Percentiles rank a stretch among this genome's conserved stretches.
These are phyloP conservation scores for Psidium guajava DNA, from an alignment of 345 rosid genomes.

Conservation along the genomic window DNA sequence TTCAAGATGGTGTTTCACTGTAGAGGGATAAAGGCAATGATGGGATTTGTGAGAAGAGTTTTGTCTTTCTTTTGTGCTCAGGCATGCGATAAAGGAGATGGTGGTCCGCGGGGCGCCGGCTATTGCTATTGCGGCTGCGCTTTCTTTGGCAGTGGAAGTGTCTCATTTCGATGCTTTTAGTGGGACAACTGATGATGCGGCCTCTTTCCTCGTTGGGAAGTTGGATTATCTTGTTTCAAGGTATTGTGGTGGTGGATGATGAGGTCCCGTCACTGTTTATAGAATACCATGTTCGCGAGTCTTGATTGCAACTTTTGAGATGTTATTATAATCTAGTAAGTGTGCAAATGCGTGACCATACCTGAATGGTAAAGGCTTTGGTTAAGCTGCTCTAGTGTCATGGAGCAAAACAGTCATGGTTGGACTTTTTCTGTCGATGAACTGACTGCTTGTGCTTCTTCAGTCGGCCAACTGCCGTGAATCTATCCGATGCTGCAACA, in stretches of 20 bases:
- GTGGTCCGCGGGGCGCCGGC: constrained; percentile 99
- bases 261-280: neutral
- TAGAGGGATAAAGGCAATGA: neutral
- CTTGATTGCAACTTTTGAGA: neutral
- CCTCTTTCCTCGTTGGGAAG: constrained; percentile 32
- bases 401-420: neutral
- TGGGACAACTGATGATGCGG: constrained; percentile 53
- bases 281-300: neutral
- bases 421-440: neutral
- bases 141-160: constrained; percentile 86
- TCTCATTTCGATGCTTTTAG: constrained; percentile 34
- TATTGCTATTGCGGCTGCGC: constrained; percentile 88
- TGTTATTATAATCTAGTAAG: neutral
- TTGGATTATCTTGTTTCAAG: constrained; percentile 79
- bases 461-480: constrained; percentile 88
- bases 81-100: constrained; percentile 90
- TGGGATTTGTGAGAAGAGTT: neutral
- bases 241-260: constrained; percentile 11
- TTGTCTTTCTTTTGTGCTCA: constrained; percentile 4
- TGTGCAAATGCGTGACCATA: neutral
- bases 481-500: constrained; percentile 83
- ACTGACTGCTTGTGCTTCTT: constrained; percentile 5
- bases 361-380: neutral
- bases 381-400: neutral
- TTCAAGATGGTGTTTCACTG: neutral